Base-by-base conservation (phyloP, 192 early-diverging fungal species). In the Coemansia sp. region DNA sequence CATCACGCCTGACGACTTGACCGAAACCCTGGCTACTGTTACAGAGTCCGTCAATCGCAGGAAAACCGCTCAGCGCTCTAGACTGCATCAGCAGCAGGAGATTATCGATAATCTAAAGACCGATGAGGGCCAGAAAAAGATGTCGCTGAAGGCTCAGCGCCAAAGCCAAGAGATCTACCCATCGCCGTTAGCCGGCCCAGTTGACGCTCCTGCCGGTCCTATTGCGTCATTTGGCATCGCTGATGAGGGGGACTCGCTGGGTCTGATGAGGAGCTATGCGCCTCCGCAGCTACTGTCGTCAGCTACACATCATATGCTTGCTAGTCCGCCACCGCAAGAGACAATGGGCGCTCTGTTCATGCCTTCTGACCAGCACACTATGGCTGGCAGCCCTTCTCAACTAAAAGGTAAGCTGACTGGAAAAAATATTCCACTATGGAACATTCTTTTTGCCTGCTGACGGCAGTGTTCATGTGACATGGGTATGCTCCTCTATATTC, bases 41-140 rank as follows among this genome's bases (percentile, higher is more conserved):
- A 84, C 82, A 3, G 82, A 84, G 71, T 84, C 82, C 1, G 82
- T 84, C 34, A 84, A 84, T 24, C 67, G 72, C 0, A 63, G 82
- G 5, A 84, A 84, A 66, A 84, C 82, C 3, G 82, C 82, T 1
- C 82, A 84, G 68, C 63, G 82, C 10, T 74, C 82, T 13, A 70
- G 79, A 10, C 44, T 67, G 27, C 79, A 73, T 64, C 46, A 51
- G 46, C 47, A 63, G 33, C 57, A 60, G 57, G 57, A 60, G 57
- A 34, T 34, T 33, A 42, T 61, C 34, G 46, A 63, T 33, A 36
- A 33, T 44, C 43, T 44, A 5, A 44, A 22, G 40, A 44, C 29
- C 27, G 31, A 8, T 9, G 20, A 13, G n/a, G 33, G 33, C 5
- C 47, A 51, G 31, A 27, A 49, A 10, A 49, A 52, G 13, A 27